Percentiles rank a stretch among this genome's conserved stretches.
These are phyloP conservation scores for Rusavskia elegans DNA, from an alignment of 495 filamentous ascomycete species.

Conservation along the genomic window DNA sequence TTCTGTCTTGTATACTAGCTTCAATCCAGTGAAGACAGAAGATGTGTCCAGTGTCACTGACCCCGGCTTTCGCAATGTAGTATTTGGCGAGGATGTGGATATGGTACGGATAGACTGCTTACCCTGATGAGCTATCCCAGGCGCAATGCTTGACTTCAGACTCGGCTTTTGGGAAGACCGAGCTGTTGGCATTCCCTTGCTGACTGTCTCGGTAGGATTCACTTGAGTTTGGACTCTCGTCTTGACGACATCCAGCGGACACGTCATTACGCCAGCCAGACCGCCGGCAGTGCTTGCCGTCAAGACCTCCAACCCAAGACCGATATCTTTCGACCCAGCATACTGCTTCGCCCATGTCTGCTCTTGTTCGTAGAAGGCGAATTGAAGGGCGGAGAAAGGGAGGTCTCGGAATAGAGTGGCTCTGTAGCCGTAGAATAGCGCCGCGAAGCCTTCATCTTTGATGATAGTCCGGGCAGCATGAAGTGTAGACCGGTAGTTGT, in stretches of 20 bases:
- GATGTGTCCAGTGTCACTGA: slow-evolving; percentile 69
- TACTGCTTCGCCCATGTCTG: slow-evolving; percentile 65
- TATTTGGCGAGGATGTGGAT: slow-evolving; percentile 72
- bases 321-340: slow-evolving; percentile 61
- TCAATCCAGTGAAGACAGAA: slow-evolving; percentile 71
- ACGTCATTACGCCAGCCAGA: slow-evolving; percentile 85
- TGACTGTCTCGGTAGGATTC: slow-evolving; percentile 26
- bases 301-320: slow-evolving; percentile 65
- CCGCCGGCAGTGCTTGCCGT: slow-evolving; percentile 89
- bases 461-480: slow-evolving; percentile 77
- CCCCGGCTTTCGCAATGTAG: slow-evolving; percentile 56
- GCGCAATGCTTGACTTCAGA: not conserved
- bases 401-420: slow-evolving; percentile 87
- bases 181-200: slow-evolving; percentile 1
- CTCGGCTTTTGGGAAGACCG: not conserved
- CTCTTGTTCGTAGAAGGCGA: slow-evolving; percentile 95
- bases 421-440: slow-evolving; percentile 88
- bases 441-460: slow-evolving; percentile 60
- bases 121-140: not conserved
- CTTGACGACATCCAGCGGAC: slow-evolving; percentile 93
- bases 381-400: slow-evolving; percentile 89
- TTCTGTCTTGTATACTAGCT: slow-evolving; percentile 75
- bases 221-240: slow-evolving; percentile 94
- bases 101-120: slow-evolving; percentile 37
- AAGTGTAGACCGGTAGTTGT: slow-evolving; percentile 71